phyloP scores from a whole-genome alignment of 768 basidiomycete species.

The Trametes coccinea region DNA sequence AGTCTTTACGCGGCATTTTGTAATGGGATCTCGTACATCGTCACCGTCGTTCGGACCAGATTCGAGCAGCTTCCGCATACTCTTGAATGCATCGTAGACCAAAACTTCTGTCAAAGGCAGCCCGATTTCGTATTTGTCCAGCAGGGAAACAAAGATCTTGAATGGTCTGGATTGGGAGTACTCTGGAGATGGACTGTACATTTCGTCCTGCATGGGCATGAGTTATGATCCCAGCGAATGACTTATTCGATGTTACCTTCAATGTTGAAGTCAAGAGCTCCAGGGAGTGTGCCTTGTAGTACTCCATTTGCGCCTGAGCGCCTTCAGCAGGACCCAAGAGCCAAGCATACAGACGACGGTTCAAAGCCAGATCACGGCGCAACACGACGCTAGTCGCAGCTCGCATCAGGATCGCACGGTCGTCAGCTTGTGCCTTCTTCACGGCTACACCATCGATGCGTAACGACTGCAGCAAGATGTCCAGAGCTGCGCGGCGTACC shows the following conservation, averaged over 20 bases:
- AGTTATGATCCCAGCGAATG: slow-evolving; percentile 14
- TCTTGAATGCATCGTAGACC: slow-evolving; percentile 77
- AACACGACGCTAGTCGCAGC: slow-evolving; percentile 88
- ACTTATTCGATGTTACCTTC: slow-evolving; percentile 44
- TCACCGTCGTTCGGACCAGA: slow-evolving; percentile 53
- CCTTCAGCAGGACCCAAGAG: slow-evolving; percentile 82
- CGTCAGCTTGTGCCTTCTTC: slow-evolving; percentile 66
- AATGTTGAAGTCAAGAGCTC: slow-evolving; percentile 70
- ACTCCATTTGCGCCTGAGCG: slow-evolving; percentile 69
- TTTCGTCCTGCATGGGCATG: slow-evolving; percentile 57
- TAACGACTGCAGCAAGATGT: slow-evolving; percentile 78
- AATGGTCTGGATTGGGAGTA: slow-evolving; percentile 85
- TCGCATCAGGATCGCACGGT: slow-evolving; percentile 81
- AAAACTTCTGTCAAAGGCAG: slow-evolving; percentile 74
- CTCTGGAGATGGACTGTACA: slow-evolving; percentile 68
- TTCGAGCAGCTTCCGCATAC: slow-evolving; percentile 59
- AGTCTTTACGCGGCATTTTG: background rate
- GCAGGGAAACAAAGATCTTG: slow-evolving; percentile 91
- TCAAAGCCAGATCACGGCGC: slow-evolving; percentile 88
- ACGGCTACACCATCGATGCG: slow-evolving; percentile 72
- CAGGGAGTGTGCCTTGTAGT: slow-evolving; percentile 70
- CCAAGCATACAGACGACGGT: slow-evolving; percentile 92
- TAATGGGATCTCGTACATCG: slow-evolving; percentile 46
- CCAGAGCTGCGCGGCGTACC: slow-evolving; percentile 83
- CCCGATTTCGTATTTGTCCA: slow-evolving; percentile 98